Evolutionary conservation across 192 early-diverging fungal genomes (phyloP), one percentile per base, ranked within the genome.

Genomic region (Entomortierella chlamydospora): DNA sequence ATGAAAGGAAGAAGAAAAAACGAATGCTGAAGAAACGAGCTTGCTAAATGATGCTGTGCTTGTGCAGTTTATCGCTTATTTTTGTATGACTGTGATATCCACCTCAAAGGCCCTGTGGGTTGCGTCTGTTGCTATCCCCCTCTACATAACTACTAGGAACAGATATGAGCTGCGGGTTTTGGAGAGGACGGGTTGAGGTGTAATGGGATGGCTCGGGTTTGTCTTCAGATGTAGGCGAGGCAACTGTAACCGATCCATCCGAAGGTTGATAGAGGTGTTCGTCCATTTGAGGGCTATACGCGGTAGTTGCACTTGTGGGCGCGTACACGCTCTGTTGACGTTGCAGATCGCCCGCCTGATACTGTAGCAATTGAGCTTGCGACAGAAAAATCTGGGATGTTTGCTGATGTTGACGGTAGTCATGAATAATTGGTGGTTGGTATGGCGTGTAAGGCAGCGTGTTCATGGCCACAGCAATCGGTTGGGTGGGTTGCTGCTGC

Each of bases 401-500:
- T n/a, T 63, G 61, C 41, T 67, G 64, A 13, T 56, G 54, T 12
- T 67, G 64, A 12, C n/a, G 13, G 9, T 29, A 31, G 41, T 67
- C 64, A 17, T 57, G 64, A 11, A 67, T 23, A 47, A 67, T 45
- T n/a, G 64, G 64, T 10, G 64, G 64, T 22, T 67, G 64, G 28
- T 67, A 67, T 9, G 55, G 52, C 31, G 64, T 49, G 34, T 67
- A 67, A 17, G 37, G 31, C 23, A 25, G 52, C 2, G 63, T 12
- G 34, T 37, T 37, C 34, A 37, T 10, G 5, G 34, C 34, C 30
- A 29, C 18, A 26, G 28, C 28, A 0, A 33, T 33, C 10, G 34
- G 13, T 29, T 31, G 5, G 28, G 28, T 18, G 20, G 34, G 10
- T 10, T 37, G 34, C 10, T 37, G 34, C 10, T 37, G 34, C 34